Evolutionary conservation across 2,329 filamentous ascomycete species (phyloP), one percentile per base, ranked within the genome.

Genomic region (Coniochaeta prunicola): DNA sequence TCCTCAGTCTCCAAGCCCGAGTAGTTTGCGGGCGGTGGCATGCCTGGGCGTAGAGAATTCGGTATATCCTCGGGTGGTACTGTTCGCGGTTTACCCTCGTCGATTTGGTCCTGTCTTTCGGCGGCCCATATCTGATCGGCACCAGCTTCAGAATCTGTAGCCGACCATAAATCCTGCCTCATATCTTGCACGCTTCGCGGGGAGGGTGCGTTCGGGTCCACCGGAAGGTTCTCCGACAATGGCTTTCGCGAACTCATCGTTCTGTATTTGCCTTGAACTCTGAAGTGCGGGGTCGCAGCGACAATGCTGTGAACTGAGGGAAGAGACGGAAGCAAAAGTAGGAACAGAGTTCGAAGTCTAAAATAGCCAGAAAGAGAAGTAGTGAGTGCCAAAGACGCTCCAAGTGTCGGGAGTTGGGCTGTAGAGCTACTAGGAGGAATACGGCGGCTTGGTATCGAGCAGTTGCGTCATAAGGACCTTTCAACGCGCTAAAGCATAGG

Each of bases 241-340:
- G 74, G 68, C 62, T 77, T 77, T 62, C 74, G 73, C 60, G 71
- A 67, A 48, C 78, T 76, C 76, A 78, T 79, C 24, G n/a, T 17
- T 17, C 24, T 50, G 26, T 28, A 9, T 17, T 26, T 21, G 24
- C 12, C 45, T 50, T 21, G 17, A 30, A 24, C 24, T 50, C 45
- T 21, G 42, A 50, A 4, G 45, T 30, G 45, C 45, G 45, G 45
- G 45, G 45, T 50, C 30, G 45, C 21, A 28, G 19, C 21, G 42
- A 26, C 42, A 54, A 64, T 68, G 65, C 28, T 48, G 19, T 4
- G 21, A 48, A 2, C 2, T 19, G 10, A 28, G 24, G 42, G 31
- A 38, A 30, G 31, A 12, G 53, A 55, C 8, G 53, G 26, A 33
- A 26, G 4, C 6, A 1, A 24, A 38, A 38, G 53, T 34, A 54